A percentile compares a stretch with the other conserved stretches of the same genome.
These are phyloP conservation scores for Botrytis hyacinthi DNA, from an alignment of 2,329 filamentous ascomycete species.

Conservation along the genomic window DNA sequence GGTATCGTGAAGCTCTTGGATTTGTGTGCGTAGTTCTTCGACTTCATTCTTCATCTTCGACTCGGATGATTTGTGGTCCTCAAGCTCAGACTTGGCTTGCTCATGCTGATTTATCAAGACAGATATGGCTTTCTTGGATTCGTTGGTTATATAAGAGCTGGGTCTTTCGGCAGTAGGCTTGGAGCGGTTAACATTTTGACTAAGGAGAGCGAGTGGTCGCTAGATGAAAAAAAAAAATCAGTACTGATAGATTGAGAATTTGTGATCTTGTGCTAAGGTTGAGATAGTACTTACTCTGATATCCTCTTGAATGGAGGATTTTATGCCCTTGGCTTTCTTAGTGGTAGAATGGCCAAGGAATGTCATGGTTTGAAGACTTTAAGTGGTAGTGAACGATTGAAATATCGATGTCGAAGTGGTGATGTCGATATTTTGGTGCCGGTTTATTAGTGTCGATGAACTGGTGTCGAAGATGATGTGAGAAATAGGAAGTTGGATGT, in stretches of 20 bases:
- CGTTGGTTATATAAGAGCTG: background rate
- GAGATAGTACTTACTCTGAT: background rate
- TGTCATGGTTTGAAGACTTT: background rate
- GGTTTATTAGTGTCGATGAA: background rate
- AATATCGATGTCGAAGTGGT: background rate
- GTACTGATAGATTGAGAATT: background rate
- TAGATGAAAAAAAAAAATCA: background rate
- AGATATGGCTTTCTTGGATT: constrained; percentile 7
- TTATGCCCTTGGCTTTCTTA: background rate
- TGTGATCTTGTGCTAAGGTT: background rate
- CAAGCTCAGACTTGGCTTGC: background rate
- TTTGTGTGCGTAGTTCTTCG: background rate
- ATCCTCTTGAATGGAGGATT: background rate
- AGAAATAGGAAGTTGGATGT: background rate
- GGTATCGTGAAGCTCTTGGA: background rate
- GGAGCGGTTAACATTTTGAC: background rate
- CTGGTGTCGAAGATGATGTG: background rate
- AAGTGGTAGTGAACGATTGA: background rate
- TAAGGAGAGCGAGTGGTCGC: background rate
- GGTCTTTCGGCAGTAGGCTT: background rate
- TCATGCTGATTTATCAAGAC: constrained; percentile 3
- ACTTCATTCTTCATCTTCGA: background rate
- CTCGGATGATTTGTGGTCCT: background rate
- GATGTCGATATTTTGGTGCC: background rate
- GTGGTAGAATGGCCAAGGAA: background rate